These are phyloP conservation scores for Parvularia atlantis DNA, from an alignment of 78 protist species.

Conservation along the genomic window DNA sequence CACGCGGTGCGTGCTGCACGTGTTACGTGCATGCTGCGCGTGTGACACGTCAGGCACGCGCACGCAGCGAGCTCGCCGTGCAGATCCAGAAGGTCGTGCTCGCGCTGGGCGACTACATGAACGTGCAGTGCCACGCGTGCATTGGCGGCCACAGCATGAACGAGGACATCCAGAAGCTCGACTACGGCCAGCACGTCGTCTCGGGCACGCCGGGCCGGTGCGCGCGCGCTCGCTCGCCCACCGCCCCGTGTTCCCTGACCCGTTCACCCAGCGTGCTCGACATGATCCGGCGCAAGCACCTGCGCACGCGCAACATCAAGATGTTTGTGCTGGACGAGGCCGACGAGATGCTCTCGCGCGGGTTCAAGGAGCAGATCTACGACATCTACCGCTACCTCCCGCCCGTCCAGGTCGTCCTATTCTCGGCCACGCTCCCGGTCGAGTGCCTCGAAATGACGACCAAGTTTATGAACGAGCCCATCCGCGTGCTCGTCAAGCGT, in stretches of 20 bases:
- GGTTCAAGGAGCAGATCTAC: slow-evolving; percentile 95
- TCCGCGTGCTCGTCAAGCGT: slow-evolving; percentile 91
- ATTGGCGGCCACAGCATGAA: slow-evolving; percentile 89
- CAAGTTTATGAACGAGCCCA: slow-evolving; percentile 87
- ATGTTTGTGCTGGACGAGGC: slow-evolving; percentile 98
- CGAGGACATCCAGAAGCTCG: slow-evolving; percentile 78
- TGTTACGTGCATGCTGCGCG: too few species aligned
- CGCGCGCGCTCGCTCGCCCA: slow-evolving; percentile 12
- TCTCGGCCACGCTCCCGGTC: neutral
- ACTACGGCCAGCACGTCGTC: slow-evolving; percentile 75
- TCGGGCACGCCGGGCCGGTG: slow-evolving; percentile 96
- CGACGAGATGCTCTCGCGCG: slow-evolving; percentile 89
- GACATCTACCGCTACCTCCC: slow-evolving; percentile 93
- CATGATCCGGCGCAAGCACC: slow-evolving; percentile 83
- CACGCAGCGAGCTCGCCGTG: slow-evolving; percentile 75
- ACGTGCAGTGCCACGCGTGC: slow-evolving; percentile 64
- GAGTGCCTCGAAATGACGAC: slow-evolving; percentile 63
- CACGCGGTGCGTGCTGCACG: slow-evolving; percentile 76
- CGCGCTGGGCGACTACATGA: slow-evolving; percentile 86
- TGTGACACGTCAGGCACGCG: too few species aligned
- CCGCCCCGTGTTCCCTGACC: neutral
- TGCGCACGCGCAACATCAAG: slow-evolving; percentile 66
- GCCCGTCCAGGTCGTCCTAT: slow-evolving; percentile 74
- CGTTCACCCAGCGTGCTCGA: slow-evolving; percentile 36
- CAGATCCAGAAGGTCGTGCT: slow-evolving; percentile 83